Evolutionary conservation across 2,329 filamentous ascomycete genomes (phyloP).

Genomic region (Penicillium glabrum): DNA sequence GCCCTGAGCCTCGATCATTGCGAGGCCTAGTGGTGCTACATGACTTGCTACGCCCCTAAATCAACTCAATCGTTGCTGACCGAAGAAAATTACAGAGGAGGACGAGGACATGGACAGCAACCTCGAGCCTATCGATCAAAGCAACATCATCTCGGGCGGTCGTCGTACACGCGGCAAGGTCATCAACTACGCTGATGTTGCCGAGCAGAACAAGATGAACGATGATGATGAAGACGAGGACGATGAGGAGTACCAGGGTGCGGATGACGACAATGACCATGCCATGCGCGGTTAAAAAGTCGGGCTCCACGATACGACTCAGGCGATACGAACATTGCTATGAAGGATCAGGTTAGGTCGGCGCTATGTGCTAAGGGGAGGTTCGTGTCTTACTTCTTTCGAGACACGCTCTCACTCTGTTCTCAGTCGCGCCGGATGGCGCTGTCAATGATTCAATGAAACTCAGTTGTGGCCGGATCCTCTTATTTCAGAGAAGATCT

Average conservation of each 20-base stretch:
- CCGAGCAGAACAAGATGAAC: constrained; percentile 69
- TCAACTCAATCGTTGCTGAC: constrained; percentile 7
- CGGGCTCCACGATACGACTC: constrained; percentile 11
- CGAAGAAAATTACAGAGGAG: constrained; percentile 51
- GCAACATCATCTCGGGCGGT: constrained; percentile 78
- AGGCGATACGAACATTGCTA: constrained; percentile 17
- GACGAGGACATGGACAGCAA: constrained; percentile 74
- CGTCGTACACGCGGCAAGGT: constrained; percentile 86
- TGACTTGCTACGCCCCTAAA: background rate
- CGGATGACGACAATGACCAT: constrained; percentile 27
- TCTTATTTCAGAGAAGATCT: background rate
- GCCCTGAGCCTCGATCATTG: background rate
- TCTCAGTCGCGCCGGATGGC: constrained; percentile 3
- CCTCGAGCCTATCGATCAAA: constrained; percentile 85
- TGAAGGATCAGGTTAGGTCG: constrained; percentile 14
- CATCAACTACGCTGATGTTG: constrained; percentile 92
- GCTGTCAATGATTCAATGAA: constrained; percentile 22
- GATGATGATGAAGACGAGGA: constrained; percentile 62
- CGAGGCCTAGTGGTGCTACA: background rate
- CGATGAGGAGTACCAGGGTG: constrained; percentile 29
- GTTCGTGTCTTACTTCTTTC: constrained; percentile 2
- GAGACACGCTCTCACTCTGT: constrained; percentile 3
- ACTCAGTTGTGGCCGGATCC: constrained; percentile 1
- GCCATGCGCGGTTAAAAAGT: constrained; percentile 40
- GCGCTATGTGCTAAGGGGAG: constrained; percentile 16